These are phyloP conservation scores for Phylloporus sp. DNA, from an alignment of 768 basidiomycete species.

Conservation along the genomic window DNA sequence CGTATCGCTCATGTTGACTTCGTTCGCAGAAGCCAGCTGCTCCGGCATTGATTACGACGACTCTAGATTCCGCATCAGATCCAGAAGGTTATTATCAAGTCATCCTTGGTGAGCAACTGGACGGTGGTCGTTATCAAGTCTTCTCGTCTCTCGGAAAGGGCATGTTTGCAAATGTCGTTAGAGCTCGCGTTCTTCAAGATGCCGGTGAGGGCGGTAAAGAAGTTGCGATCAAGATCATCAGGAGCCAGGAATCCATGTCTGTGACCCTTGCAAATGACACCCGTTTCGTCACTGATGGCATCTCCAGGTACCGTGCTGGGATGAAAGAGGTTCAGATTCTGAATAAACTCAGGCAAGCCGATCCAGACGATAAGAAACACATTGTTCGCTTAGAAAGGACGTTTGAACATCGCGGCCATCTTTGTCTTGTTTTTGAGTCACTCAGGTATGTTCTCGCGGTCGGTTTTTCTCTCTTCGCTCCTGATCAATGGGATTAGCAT, in stretches of 20 bases:
- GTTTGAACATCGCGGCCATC: slow-evolving; percentile 95
- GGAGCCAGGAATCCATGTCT: slow-evolving; percentile 95
- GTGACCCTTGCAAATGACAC: slow-evolving; percentile 29
- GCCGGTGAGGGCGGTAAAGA: slow-evolving; percentile 56
- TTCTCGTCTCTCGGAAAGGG: slow-evolving; percentile 95
- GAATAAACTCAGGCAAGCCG: slow-evolving; percentile 79
- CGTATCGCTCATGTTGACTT: slow-evolving; percentile 1
- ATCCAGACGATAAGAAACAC: slow-evolving; percentile 97
- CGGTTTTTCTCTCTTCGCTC: slow-evolving; percentile 5
- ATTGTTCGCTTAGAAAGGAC: slow-evolving; percentile 88
- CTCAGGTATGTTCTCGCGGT: slow-evolving; percentile 58
- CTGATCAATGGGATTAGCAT: slow-evolving; percentile 51
- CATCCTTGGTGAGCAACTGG: slow-evolving; percentile 91
- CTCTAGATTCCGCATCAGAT: slow-evolving; percentile 88
- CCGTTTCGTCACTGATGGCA: slow-evolving; percentile 2
- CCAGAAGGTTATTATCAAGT: slow-evolving; percentile 94
- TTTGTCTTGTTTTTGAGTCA: slow-evolving; percentile 94
- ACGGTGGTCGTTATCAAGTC: slow-evolving; percentile 90
- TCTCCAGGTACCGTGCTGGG: slow-evolving; percentile 86
- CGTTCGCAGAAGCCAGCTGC: slow-evolving; percentile 42
- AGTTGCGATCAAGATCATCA: slow-evolving; percentile 96
- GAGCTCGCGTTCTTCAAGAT: slow-evolving; percentile 78
- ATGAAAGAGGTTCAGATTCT: slow-evolving; percentile 89
- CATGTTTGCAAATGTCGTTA: slow-evolving; percentile 97
- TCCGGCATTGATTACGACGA: slow-evolving; percentile 69